phyloP scores from a whole-genome alignment of 148 eudicot genomes.

The Vaccinium macrocarpon region DNA sequence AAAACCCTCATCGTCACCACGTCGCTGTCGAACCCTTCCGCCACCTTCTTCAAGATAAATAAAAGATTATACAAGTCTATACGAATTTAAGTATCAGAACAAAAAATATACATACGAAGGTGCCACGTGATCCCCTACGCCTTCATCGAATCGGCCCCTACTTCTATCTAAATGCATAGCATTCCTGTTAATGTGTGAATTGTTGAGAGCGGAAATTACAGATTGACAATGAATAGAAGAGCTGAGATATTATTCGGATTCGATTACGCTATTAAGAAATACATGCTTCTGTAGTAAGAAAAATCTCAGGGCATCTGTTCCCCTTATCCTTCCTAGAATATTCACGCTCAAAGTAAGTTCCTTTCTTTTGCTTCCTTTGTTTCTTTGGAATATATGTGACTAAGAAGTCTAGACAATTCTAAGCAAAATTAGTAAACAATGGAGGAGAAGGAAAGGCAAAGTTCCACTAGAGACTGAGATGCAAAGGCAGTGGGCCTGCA shows the following conservation, averaged over 20 bases:
- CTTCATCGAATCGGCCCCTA: no score
- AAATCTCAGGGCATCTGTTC: not conserved
- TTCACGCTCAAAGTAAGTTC: not conserved
- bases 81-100: no score
- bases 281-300: not conserved
- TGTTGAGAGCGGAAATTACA: no score
- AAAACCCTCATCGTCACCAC: no score
- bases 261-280: not conserved
- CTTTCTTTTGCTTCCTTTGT: not conserved
- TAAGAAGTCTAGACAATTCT: not conserved
- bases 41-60: no score
- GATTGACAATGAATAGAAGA: no score
- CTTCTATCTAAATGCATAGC: no score
- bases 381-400: not conserved
- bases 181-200: no score
- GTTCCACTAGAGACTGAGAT: not conserved
- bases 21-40: no score
- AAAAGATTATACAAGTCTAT: no score
- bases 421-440: not conserved
- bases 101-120: no score
- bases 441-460: not conserved
- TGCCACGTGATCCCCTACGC: no score
- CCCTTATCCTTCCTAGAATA: constrained; percentile 4
- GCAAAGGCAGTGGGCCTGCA: not conserved
- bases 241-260: not conserved